A percentile compares a stretch with the other conserved stretches of the same genome.
Conservation (phyloP, 2,329 filamentous ascomycete genomes). For the Kalaharituber pfeilii region DNA sequence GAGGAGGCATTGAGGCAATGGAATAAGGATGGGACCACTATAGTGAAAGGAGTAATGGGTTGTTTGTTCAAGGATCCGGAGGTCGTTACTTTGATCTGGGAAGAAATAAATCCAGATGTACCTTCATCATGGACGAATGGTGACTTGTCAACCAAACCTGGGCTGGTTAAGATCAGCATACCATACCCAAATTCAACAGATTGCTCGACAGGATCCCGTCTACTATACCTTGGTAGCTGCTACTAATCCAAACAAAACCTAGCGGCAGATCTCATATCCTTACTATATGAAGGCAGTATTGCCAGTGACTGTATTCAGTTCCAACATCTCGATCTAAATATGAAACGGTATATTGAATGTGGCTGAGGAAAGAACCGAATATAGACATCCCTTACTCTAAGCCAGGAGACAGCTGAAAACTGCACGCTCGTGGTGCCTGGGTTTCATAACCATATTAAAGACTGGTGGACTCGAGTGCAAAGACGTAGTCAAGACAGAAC, state of each 20-base stretch:
- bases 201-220: constrained; percentile 5
- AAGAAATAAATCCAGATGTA: background rate
- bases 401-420: constrained; percentile 1
- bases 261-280: constrained; percentile 7
- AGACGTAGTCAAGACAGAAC: no score
- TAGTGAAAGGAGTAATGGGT: background rate
- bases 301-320: constrained; percentile 2
- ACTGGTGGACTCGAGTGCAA: no score
- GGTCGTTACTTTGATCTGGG: background rate
- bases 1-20: background rate
- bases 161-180: constrained; percentile 5
- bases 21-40: background rate
- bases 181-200: constrained; percentile 6
- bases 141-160: background rate
- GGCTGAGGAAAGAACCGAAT: constrained; percentile 3
- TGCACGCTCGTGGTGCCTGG: constrained; percentile 6
- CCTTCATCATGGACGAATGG: background rate
- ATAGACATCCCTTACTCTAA: background rate
- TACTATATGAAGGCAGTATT: constrained; percentile 8
- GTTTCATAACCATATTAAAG: constrained; percentile 1
- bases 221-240: constrained; percentile 9
- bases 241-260: constrained; percentile 4
- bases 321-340: constrained; percentile 7
- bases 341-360: background rate
- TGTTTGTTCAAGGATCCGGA: background rate